These are phyloP conservation scores for Rhodamnia rubescens DNA, from an alignment of 345 rosid genomes.

Conservation along the genomic window DNA sequence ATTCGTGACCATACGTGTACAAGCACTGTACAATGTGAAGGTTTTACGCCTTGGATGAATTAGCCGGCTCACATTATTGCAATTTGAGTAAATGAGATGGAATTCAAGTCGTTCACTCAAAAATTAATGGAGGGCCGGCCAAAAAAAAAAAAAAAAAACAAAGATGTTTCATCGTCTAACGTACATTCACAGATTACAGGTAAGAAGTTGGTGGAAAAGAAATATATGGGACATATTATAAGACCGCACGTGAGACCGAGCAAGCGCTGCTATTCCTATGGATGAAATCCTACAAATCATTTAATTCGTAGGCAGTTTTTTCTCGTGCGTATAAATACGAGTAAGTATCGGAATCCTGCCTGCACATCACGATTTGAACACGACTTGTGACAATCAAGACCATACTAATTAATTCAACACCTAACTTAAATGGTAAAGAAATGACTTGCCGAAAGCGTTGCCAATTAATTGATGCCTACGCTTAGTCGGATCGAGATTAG, in stretches of 20 bases:
- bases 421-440: background rate
- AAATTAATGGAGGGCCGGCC: background rate
- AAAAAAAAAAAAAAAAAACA: background rate
- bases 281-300: background rate
- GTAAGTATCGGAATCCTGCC: background rate
- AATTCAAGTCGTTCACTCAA: background rate
- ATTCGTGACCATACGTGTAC: background rate
- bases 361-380: fast-evolving
- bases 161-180: background rate
- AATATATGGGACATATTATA: background rate
- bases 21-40: background rate
- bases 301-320: background rate
- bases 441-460: background rate
- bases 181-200: background rate
- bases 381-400: background rate
- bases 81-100: background rate
- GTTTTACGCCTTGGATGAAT: background rate
- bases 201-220: background rate
- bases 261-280: background rate
- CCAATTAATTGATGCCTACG: background rate
- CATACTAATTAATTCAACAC: background rate
- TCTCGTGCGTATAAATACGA: background rate
- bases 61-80: background rate
- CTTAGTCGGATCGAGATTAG: background rate
- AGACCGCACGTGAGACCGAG: background rate